Evolutionary conservation across 345 rosid genomes (phyloP).

Genomic region (sweet orange (Citrus sinensis)): DVS_A1.0 CM039164.1:25220001-25220500

Average conservation of each 20-base stretch:
- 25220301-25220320: background rate
- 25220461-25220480: no score
- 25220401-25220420: no score
- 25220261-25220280: conserved; percentile 1
- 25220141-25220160: background rate
- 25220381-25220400: no score
- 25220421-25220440: no score
- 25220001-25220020: no score
- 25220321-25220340: background rate
- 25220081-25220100: no score
- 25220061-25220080: no score
- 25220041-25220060: background rate
- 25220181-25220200: conserved; percentile 20
- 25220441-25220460: no score
- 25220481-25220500: no score
- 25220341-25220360: no score
- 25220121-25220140: background rate
- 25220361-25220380: no score
- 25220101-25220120: background rate
- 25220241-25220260: background rate
- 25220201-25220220: conserved; percentile 14
- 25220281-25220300: conserved; percentile 19
- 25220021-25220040: background rate
- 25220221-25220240: background rate
- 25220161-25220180: background rate